A percentile compares a stretch with the other conserved stretches of the same genome.
phyloP scores from a whole-genome alignment of 2,329 filamentous ascomycete species.

The Chrysoporthe cubensis region DNA sequence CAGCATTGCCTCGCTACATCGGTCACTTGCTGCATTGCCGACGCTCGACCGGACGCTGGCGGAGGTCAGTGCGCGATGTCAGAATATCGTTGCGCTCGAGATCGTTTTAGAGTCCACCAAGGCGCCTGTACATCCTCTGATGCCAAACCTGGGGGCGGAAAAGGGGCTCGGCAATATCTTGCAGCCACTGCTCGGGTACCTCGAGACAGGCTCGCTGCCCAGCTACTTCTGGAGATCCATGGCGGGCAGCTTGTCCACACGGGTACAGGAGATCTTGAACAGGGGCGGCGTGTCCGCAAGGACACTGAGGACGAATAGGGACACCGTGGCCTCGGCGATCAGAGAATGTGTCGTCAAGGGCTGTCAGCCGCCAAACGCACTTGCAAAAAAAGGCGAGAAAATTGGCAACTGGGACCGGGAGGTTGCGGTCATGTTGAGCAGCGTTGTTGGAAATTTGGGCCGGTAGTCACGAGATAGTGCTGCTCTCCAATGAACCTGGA shows the following conservation, averaged over 20 bases:
- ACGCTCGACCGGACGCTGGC: constrained; percentile 79
- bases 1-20: constrained; percentile 73
- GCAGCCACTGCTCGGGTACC: constrained; percentile 70
- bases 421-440: constrained; percentile 91
- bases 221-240: constrained; percentile 94
- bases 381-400: constrained; percentile 50
- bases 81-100: constrained; percentile 89
- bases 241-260: constrained; percentile 73
- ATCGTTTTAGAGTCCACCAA: constrained; percentile 71
- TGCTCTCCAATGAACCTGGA: background rate
- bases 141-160: constrained; percentile 45
- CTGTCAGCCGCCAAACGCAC: constrained; percentile 66
- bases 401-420: constrained; percentile 79
- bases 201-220: constrained; percentile 85
- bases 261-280: constrained; percentile 82
- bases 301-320: constrained; percentile 76
- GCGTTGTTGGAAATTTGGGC: constrained; percentile 66
- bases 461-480: constrained; percentile 36
- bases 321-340: constrained; percentile 75
- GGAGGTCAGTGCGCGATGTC: constrained; percentile 83
- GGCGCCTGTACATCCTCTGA: constrained; percentile 69
- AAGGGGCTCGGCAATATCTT: constrained; percentile 60
- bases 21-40: constrained; percentile 79
- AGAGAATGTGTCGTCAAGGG: constrained; percentile 82
- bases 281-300: constrained; percentile 84